Base-by-base conservation (phyloP, 805 yeast species). In the Saturnispora saitoi region DNA sequence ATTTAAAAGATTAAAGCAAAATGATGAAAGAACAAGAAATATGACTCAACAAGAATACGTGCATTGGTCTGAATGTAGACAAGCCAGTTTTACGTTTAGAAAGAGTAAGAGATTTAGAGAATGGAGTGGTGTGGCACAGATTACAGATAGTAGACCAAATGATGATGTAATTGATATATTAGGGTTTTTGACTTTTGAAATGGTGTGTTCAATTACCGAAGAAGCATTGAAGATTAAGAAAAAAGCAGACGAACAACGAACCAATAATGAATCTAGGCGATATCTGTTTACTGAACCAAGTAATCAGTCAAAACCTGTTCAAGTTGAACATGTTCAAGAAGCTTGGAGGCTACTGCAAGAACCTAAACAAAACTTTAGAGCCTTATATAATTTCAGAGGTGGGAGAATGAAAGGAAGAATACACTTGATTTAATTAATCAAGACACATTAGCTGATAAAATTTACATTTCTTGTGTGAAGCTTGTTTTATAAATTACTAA, bases 51-150 rank as follows among this genome's bases (percentile, higher is more conserved):
- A 93, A 58, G 99, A 93, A 62, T 93, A 93, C 60, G 99, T 90
- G 15, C 99, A 93, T 63, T 93, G 98, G 97, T 86, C 96, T 11
- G 99, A 93, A 61, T 93, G 99, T 67, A 78, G 99, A 53, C 99
- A 93, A 65, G 98, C 98, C 1, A 83, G 95, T 51, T 93, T 93
- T 64, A 93, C 99, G 1, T 93, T 89, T 59, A 76, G 97, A 56
- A 93, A 93, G 63, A 85, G 86, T n/a, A 89, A 89, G 63, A 71
- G 97, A 59, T 93, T 93, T 63, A 77, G 91, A 60, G 99, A 93
- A 58, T 93, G 99, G 99, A 91, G 95, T 15, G 95, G 93, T 11
- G 78, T 91, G 40, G 68, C 87, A 0, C 83, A 80, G 47, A 68
- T 93, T 37, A 83, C 95, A 4, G 99, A 93, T 53, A 79, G 91